A percentile compares a stretch with the other conserved stretches of the same genome.
These are phyloP conservation scores for Paecilomyces variotii DNA, from an alignment of 2,329 filamentous ascomycete genomes.

Conservation along the genomic window DNA sequence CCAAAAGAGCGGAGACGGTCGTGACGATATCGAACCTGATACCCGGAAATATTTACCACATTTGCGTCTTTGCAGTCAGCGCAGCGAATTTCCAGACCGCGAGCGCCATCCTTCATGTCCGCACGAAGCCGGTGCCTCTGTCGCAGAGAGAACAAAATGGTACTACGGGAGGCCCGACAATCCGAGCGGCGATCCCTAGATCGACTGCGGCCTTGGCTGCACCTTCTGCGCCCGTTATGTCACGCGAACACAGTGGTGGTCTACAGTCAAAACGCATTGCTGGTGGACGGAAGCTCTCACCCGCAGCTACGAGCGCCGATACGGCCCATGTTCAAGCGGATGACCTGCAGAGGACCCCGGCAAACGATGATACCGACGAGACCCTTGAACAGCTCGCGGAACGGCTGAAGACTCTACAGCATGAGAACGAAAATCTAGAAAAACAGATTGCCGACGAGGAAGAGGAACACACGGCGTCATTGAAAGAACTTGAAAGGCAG, in stretches of 20 bases:
- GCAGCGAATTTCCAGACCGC: conserved; percentile 87
- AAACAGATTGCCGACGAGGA: conserved; percentile 60
- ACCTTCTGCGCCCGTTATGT: conserved; percentile 52
- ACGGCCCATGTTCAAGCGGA: conserved; percentile 32
- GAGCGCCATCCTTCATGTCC: conserved; percentile 74
- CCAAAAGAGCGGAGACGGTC: conserved; percentile 71
- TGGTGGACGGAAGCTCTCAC: conserved; percentile 67
- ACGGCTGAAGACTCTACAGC: conserved; percentile 68
- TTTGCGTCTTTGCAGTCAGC: conserved; percentile 86
- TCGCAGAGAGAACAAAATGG: conserved; percentile 29
- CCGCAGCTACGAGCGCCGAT: conserved; percentile 48
- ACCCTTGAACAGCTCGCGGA: conserved; percentile 72
- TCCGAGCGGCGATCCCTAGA: conserved; percentile 47
- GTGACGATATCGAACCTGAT: conserved; percentile 83
- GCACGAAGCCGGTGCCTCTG: conserved; percentile 54
- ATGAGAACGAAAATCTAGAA: conserved; percentile 74
- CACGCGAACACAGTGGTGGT: conserved; percentile 57
- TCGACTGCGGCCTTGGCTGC: conserved; percentile 49
- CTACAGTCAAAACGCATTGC: conserved; percentile 55
- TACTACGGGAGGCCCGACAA: conserved; percentile 30
- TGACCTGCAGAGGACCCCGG: conserved; percentile 26
- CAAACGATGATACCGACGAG: conserved; percentile 51
- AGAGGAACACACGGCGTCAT: conserved; percentile 57
- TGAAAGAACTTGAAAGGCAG: conserved; percentile 65
- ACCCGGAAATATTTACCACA: conserved; percentile 83